These are phyloP conservation scores for Colletotrichum shisoi DNA, from an alignment of 2,329 filamentous ascomycete species.

Conservation along the genomic window DNA sequence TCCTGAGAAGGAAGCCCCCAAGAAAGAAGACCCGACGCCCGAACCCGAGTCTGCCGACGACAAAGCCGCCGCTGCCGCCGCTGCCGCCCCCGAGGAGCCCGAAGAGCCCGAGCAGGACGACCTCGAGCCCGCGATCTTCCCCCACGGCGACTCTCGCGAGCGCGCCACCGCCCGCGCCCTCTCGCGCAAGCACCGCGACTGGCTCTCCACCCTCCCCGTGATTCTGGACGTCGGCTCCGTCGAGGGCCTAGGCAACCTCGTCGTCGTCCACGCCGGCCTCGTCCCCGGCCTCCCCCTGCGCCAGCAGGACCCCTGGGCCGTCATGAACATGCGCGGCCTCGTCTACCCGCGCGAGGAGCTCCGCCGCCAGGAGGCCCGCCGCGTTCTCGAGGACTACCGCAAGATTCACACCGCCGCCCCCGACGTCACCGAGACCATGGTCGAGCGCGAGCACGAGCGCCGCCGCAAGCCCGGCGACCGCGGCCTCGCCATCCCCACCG, in stretches of 20 bases:
- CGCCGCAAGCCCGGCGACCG: conserved; percentile 43
- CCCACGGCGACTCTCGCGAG: conserved; percentile 51
- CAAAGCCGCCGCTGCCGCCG: conserved; percentile 41
- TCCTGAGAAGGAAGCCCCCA: background rate
- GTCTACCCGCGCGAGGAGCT: conserved; percentile 59
- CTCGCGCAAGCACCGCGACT: conserved; percentile 67
- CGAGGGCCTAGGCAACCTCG: conserved; percentile 58
- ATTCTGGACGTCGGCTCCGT: conserved; percentile 76
- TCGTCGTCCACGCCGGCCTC: conserved; percentile 86
- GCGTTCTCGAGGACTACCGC: conserved; percentile 35
- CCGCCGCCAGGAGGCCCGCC: conserved; percentile 49
- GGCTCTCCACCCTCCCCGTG: conserved; percentile 76
- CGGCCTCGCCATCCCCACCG: conserved; percentile 49
- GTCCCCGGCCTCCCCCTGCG: conserved; percentile 76
- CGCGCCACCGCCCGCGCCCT: conserved; percentile 66
- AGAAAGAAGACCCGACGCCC: conserved; percentile 42
- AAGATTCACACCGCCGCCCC: conserved; percentile 33
- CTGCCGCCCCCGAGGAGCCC: conserved; percentile 40
- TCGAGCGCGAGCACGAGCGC: conserved; percentile 38
- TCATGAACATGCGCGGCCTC: conserved; percentile 92
- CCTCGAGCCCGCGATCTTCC: conserved; percentile 41
- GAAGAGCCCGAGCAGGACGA: conserved; percentile 31
- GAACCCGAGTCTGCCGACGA: background rate
- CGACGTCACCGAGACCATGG: conserved; percentile 31
- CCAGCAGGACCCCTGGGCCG: conserved; percentile 76